Conservation (phyloP, 768 basidiomycete species). For the Suillus luteus region DNA sequence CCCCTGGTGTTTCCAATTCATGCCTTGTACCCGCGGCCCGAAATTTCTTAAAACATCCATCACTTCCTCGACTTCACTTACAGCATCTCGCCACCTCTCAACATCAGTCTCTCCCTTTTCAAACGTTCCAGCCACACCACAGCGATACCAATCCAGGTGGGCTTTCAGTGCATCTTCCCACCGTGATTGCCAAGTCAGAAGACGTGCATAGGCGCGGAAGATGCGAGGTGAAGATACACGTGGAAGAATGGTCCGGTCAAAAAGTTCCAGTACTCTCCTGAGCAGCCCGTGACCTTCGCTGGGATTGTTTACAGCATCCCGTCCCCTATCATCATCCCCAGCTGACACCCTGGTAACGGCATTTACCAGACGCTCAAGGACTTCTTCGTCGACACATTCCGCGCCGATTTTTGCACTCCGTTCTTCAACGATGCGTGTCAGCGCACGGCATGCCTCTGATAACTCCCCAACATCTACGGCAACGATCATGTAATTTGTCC, state of each 20-base stretch:
- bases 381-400: constrained; percentile 77
- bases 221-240: constrained; percentile 77
- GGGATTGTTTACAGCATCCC: constrained; percentile 39
- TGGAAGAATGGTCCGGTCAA: constrained; percentile 80
- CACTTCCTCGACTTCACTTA: constrained; percentile 78
- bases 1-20: constrained; percentile 85
- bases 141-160: constrained; percentile 83
- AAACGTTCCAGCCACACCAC: constrained; percentile 57
- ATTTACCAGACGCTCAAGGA: constrained; percentile 86
- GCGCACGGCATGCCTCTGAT: constrained; percentile 81
- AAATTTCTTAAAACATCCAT: constrained; percentile 83
- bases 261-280: constrained; percentile 67
- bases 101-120: constrained; percentile 70
- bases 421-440: constrained; percentile 76
- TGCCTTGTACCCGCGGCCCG: constrained; percentile 63
- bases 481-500: constrained; percentile 96
- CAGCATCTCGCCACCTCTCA: constrained; percentile 72
- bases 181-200: constrained; percentile 69
- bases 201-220: constrained; percentile 81
- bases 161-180: constrained; percentile 83
- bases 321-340: constrained; percentile 22
- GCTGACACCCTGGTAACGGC: constrained; percentile 67
- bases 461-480: constrained; percentile 93
- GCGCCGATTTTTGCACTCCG: constrained; percentile 44
- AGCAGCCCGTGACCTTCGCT: constrained; percentile 71